Evolutionary conservation across 805 yeast species (phyloP).

Genomic region (Starmerella gropengiesseri): DNA sequence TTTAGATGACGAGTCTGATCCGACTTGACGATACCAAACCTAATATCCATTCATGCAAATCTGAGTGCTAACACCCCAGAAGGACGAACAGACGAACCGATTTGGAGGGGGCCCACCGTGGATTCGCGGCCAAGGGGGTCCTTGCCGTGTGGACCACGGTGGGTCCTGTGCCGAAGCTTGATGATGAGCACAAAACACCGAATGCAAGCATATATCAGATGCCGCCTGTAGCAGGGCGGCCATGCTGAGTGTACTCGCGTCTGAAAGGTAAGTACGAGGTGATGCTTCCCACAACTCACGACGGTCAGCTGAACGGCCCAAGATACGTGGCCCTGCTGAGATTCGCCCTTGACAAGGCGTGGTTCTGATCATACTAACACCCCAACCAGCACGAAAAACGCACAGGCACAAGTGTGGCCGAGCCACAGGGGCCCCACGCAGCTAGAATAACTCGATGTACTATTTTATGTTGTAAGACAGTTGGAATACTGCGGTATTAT

Average conservation of each 20-base stretch:
- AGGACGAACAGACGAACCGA: no score
- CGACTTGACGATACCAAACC: constrained; percentile 79
- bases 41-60: constrained; percentile 89
- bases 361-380: constrained; percentile 35
- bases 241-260: constrained; percentile 49
- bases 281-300: constrained; percentile 56
- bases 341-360: constrained; percentile 80
- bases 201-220: constrained; percentile 99
- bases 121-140: constrained; percentile 10
- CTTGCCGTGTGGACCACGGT: constrained; percentile 9
- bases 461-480: no score
- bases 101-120: neutral
- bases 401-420: neutral
- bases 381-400: no score
- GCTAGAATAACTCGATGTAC: neutral
- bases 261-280: constrained; percentile 40
- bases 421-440: neutral
- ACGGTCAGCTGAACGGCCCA: constrained; percentile 54
- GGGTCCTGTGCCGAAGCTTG: constrained; percentile 23
- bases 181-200: constrained; percentile 61
- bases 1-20: constrained; percentile 98
- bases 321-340: constrained; percentile 57
- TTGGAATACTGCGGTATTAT: no score
- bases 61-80: constrained; percentile 38
- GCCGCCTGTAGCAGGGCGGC: constrained; percentile 31